phyloP scores from a whole-genome alignment of 2,329 filamentous ascomycete species.

The Colletotrichum sp. region DNA sequence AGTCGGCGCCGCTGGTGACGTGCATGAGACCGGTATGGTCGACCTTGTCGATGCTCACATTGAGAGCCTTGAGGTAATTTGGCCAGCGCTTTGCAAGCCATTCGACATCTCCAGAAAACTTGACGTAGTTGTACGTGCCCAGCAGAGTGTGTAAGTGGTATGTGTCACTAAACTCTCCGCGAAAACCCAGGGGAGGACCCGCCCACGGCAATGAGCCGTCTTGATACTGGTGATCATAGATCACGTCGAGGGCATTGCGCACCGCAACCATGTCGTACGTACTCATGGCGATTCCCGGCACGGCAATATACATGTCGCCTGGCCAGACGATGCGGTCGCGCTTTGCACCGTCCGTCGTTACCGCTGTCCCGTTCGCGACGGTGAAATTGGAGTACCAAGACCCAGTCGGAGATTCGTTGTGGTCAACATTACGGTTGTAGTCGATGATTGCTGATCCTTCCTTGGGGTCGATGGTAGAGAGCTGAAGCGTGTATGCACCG shows the following conservation, averaged over 20 bases:
- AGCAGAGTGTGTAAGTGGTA: slow-evolving; percentile 63
- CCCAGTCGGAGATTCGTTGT: slow-evolving; percentile 34
- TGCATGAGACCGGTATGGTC: slow-evolving; percentile 47
- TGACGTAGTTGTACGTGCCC: slow-evolving; percentile 52
- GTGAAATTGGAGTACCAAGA: slow-evolving; percentile 34
- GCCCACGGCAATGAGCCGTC: slow-evolving; percentile 51
- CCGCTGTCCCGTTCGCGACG: slow-evolving; percentile 33
- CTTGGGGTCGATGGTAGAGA: slow-evolving; percentile 37
- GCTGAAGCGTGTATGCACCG: slow-evolving; percentile 40
- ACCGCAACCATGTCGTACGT: slow-evolving; percentile 38
- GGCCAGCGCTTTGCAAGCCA: slow-evolving; percentile 48
- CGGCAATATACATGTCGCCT: slow-evolving; percentile 57
- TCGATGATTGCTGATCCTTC: slow-evolving; percentile 38
- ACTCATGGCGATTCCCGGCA: slow-evolving; percentile 18
- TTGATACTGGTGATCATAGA: slow-evolving; percentile 48
- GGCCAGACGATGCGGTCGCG: slow-evolving; percentile 61
- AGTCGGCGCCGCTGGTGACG: slow-evolving; percentile 53
- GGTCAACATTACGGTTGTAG: slow-evolving; percentile 34
- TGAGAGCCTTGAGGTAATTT: slow-evolving; percentile 41
- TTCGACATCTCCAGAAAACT: slow-evolving; percentile 48
- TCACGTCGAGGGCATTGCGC: slow-evolving; percentile 46
- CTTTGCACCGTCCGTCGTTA: slow-evolving; percentile 56
- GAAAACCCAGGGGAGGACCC: slow-evolving; percentile 45
- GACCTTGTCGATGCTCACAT: slow-evolving; percentile 36
- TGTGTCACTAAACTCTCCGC: slow-evolving; percentile 47